A percentile compares a stretch with the other conserved stretches of the same genome.
Conservation (phyloP, 2,329 filamentous ascomycete genomes). For the Alternaria dauci region DNA sequence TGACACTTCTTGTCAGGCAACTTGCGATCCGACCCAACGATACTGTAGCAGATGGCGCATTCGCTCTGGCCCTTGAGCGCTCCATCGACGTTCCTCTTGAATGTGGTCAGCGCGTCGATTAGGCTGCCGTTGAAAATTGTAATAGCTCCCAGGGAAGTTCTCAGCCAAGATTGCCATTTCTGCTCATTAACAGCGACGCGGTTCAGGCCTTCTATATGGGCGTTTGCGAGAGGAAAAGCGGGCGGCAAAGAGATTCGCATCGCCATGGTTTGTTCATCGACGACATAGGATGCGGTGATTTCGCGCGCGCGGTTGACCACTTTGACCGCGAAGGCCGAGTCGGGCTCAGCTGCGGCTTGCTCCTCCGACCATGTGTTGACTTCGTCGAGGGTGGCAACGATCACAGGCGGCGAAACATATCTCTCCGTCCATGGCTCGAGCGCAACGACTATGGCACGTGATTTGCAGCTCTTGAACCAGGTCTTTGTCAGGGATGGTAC, state of each 20-base stretch:
- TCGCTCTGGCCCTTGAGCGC: conserved; percentile 92
- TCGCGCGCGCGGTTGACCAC: conserved; percentile 76
- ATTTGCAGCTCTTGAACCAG: conserved; percentile 86
- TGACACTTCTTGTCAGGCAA: conserved; percentile 90
- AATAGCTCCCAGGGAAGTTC: conserved; percentile 89
- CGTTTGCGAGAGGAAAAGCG: conserved; percentile 82
- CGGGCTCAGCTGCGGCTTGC: conserved; percentile 48
- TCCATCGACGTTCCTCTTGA: conserved; percentile 85
- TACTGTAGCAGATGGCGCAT: conserved; percentile 96
- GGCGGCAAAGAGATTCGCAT: conserved; percentile 83
- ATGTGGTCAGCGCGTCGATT: conserved; percentile 84
- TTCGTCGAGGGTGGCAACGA: conserved; percentile 70
- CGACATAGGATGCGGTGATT: conserved; percentile 81
- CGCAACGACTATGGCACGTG: conserved; percentile 77
- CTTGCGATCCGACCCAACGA: conserved; percentile 87
- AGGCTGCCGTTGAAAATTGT: conserved; percentile 91
- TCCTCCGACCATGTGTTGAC: conserved; percentile 71
- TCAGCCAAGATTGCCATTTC: conserved; percentile 92
- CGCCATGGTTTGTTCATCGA: conserved; percentile 85
- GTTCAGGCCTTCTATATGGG: conserved; percentile 77
- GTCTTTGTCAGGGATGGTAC: conserved; percentile 79
- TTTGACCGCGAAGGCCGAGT: conserved; percentile 70
- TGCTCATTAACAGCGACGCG: conserved; percentile 88
- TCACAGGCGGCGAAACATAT: conserved; percentile 75
- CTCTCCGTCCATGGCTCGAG: conserved; percentile 87